These are phyloP conservation scores for Calonectria hawksworthii DNA, from an alignment of 2,329 filamentous ascomycete species.

Conservation along the genomic window DNA sequence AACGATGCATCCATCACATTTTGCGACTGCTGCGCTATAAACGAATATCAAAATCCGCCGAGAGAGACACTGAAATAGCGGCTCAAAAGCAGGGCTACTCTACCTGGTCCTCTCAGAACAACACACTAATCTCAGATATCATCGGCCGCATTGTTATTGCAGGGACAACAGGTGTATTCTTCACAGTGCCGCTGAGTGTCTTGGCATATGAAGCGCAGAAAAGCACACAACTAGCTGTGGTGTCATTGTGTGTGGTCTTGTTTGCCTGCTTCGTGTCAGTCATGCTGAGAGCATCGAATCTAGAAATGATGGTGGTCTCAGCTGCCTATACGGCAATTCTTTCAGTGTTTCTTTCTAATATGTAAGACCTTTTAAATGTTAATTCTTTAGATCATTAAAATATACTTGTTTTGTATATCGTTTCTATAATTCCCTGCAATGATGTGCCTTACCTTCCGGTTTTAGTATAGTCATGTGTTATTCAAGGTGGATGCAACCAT, in stretches of 20 bases:
- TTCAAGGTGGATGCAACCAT: too few relatives aligned
- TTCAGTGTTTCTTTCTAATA: neutral
- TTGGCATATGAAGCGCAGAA: neutral
- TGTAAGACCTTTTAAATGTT: neutral
- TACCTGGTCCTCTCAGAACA: neutral
- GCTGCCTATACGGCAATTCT: neutral
- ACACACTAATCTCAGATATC: neutral
- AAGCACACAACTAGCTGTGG: neutral
- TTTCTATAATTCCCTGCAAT: neutral
- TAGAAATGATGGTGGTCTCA: constrained; percentile 3
- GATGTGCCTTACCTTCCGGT: neutral
- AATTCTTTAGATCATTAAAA: neutral
- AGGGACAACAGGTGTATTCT: neutral
- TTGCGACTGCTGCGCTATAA: neutral
- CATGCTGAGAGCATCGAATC: neutral
- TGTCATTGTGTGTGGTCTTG: neutral
- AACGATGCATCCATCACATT: neutral
- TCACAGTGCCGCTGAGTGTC: neutral
- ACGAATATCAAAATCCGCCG: neutral
- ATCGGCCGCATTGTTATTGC: neutral
- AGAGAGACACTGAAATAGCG: neutral
- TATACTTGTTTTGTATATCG: neutral
- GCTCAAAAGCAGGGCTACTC: too few relatives aligned
- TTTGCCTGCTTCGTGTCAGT: neutral
- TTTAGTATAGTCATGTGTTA: neutral